Conservation (phyloP, 2,329 filamentous ascomycete species). For the Raffaelea deltoideospora region DNA sequence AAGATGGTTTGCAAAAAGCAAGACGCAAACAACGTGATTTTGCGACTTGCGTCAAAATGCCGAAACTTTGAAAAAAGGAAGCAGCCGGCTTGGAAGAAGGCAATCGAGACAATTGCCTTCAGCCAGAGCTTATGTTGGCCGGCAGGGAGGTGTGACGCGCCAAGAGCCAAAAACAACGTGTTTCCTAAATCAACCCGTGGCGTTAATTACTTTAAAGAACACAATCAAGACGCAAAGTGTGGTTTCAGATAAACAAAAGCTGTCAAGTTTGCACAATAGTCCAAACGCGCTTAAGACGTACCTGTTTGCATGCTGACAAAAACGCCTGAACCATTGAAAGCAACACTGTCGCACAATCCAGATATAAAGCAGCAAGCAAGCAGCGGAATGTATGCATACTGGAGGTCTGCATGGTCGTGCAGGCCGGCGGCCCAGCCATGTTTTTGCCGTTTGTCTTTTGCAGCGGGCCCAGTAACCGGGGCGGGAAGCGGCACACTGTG, state of each 20-base stretch:
- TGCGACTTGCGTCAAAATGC: constrained; percentile 42
- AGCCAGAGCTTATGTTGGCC: constrained; percentile 44
- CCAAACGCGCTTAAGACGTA: no score
- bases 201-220: no score
- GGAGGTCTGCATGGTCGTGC: constrained; percentile 7
- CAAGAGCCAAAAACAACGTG: constrained; percentile 65
- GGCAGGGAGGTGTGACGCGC: constrained; percentile 36
- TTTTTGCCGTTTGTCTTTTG: neutral
- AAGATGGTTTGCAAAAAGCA: constrained; percentile 37
- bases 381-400: constrained; percentile 46
- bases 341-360: constrained; percentile 60
- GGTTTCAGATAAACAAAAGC: neutral
- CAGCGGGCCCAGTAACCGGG: neutral
- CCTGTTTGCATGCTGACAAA: constrained; percentile 79
- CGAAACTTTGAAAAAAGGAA: constrained; percentile 58
- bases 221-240: neutral
- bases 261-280: no score
- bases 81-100: constrained; percentile 56
- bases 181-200: no score
- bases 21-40: constrained; percentile 49
- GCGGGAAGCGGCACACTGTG: constrained; percentile 9
- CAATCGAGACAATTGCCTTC: constrained; percentile 56
- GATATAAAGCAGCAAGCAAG: constrained; percentile 64
- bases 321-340: constrained; percentile 62
- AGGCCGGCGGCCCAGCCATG: neutral